Base-by-base conservation (phyloP, 331 rosid species). In the Quercus phellos region DNA sequence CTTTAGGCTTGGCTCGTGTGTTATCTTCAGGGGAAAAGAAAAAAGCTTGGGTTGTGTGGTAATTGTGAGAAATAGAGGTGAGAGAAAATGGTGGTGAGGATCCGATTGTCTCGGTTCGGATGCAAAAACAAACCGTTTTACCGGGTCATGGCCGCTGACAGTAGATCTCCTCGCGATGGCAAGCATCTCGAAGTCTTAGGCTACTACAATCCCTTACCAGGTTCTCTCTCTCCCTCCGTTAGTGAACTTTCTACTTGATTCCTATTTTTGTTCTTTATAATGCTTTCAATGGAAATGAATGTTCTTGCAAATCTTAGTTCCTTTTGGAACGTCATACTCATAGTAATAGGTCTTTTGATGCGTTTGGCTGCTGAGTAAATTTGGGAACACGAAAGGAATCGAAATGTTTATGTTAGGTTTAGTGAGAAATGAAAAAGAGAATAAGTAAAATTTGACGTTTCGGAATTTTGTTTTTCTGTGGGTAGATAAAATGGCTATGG, bases 161-260 rank as follows among this genome's bases (percentile, higher is more conserved):
- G 98, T 79, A 87, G 97, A 72, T 95, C 96, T 64, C 98, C 97
- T 0, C 85, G 99, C 77, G 98, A 93, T 61, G 98, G 98, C 74
- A 91, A 90, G 53, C 97, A 92, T 72, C 86, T 94, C 32, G 99
- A 95, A 74, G 90, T 90, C 74, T 84, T 92, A 4, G 98, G 98
- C 17, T 92, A 92, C 86, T 94, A 92, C 79, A 91, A 94, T 81
- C 97, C 98, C 21, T 83, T 94, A 43, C 96, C 99, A 79, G 94
- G 97, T 92, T 84, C 55, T 35, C 75, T 19, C 66, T 22, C 46
- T 50, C 16, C 8, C 5, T 64, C n/a, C 24, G 14, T 9, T 6
- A 8, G 2, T 16, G 38, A 22, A 22, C 46, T 38, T 38, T 1
- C 18, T 26, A 24, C 9, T 21, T n/a, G 66, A 16, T 0, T 53